These are phyloP conservation scores for Lycium ferocissimum DNA, from an alignment of 257 asterid genomes.

Conservation along the genomic window DNA sequence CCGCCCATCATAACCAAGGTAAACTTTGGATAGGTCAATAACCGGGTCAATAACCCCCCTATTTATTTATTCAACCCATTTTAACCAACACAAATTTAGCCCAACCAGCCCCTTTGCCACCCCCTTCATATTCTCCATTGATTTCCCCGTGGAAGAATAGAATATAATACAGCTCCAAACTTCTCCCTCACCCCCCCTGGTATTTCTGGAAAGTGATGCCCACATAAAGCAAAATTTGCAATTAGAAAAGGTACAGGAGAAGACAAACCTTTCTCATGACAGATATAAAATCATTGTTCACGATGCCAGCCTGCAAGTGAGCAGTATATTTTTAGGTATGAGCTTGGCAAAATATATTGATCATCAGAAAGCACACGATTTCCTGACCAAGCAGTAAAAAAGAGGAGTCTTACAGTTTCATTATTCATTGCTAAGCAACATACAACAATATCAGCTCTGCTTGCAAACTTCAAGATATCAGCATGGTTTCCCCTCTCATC, in stretches of 20 bases:
- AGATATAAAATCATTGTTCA: slow-evolving; percentile 70
- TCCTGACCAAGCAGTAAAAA: not conserved
- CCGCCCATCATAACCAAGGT: not conserved
- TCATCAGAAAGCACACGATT: slow-evolving; percentile 11
- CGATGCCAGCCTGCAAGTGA: slow-evolving; percentile 75
- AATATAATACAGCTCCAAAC: slow-evolving; percentile 1
- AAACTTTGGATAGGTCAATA: not conserved
- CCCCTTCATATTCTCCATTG: not conserved
- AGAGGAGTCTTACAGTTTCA: slow-evolving; percentile 62
- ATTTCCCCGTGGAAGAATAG: not conserved
- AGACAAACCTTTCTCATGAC: slow-evolving; percentile 87
- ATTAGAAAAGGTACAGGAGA: not conserved
- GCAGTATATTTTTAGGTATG: slow-evolving; percentile 7
- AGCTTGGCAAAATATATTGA: not conserved
- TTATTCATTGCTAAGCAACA: slow-evolving; percentile 85
- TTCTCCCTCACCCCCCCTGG: not conserved
- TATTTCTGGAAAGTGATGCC: not conserved
- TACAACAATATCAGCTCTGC: slow-evolving; percentile 80
- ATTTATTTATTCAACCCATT: not conserved
- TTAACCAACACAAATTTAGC: not conserved
- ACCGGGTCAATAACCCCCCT: not conserved
- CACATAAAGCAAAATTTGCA: not conserved
- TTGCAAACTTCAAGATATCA: slow-evolving; percentile 70
- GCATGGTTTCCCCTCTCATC: slow-evolving; percentile 87
- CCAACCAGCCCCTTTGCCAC: not conserved